Evolutionary conservation across 768 basidiomycete genomes (phyloP).

Genomic region (Filobasidium floriforme): DNA sequence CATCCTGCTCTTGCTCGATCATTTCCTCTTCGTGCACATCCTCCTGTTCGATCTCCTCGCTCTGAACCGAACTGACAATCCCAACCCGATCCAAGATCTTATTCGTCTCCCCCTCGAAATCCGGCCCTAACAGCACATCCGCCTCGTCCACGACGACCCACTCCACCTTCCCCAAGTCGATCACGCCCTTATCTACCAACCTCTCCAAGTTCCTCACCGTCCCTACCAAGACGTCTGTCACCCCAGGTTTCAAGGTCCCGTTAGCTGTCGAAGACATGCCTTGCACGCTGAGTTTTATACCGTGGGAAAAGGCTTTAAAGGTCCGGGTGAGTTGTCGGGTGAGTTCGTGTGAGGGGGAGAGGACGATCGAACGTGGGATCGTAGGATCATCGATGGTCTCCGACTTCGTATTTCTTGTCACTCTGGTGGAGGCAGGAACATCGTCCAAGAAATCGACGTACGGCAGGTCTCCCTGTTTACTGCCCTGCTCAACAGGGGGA

Average conservation of each 20-base stretch:
- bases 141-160: conserved; percentile 91
- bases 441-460: conserved; percentile 4
- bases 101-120: conserved; percentile 69
- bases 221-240: conserved; percentile 51
- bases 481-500: not conserved
- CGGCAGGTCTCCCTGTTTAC: not conserved
- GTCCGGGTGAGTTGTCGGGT: conserved; percentile 67
- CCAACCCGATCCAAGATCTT: conserved; percentile 64
- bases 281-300: conserved; percentile 65
- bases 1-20: too few relatives aligned
- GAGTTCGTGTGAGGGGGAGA: conserved; percentile 85
- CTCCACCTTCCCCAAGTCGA: conserved; percentile 63
- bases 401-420: not conserved
- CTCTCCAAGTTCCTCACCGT: conserved; percentile 54
- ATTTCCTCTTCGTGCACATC: not conserved
- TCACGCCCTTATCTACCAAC: conserved; percentile 52
- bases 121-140: conserved; percentile 76
- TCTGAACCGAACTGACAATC: conserved; percentile 36
- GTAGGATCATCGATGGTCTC: conserved; percentile 27
- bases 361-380: conserved; percentile 68
- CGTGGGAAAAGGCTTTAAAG: conserved; percentile 67
- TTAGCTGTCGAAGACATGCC: conserved; percentile 49
- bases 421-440: not conserved
- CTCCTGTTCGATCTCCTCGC: not conserved
- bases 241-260: conserved; percentile 24